phyloP scores from a whole-genome alignment of 2,329 filamentous ascomycete genomes.

The Aspergillus eucalypticola region DNA sequence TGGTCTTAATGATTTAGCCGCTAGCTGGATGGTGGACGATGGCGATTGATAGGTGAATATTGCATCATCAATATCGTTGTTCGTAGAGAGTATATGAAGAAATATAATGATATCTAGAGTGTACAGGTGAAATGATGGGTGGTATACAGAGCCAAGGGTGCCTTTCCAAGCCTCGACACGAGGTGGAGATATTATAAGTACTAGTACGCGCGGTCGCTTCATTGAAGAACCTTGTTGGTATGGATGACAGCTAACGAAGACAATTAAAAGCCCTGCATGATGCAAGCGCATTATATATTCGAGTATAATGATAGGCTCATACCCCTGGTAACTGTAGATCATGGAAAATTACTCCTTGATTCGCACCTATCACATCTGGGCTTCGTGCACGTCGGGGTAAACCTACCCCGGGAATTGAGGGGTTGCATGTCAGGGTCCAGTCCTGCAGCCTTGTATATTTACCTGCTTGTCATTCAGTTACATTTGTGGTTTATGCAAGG shows the following conservation, averaged over 20 bases:
- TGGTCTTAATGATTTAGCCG: neutral
- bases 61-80: neutral
- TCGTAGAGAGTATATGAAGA: no score
- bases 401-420: conserved; percentile 4
- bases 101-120: no score
- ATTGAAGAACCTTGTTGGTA: neutral
- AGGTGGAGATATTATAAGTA: neutral
- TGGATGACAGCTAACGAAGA: neutral
- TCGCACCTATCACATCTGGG: neutral
- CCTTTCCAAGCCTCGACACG: neutral
- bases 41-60: neutral
- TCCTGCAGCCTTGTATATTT: no score
- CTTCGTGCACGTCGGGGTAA: neutral
- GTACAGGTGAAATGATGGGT: neutral
- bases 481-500: no score
- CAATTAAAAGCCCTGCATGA: neutral
- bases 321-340: neutral
- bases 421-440: neutral
- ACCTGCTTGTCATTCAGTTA: no score
- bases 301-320: neutral
- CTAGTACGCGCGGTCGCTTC: neutral
- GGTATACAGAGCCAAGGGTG: neutral
- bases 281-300: neutral
- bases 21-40: neutral
- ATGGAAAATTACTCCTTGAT: neutral